Percentiles rank a stretch among this genome's conserved stretches.
phyloP scores from a whole-genome alignment of 768 basidiomycete species.

The Scleroderma bovista region DNA sequence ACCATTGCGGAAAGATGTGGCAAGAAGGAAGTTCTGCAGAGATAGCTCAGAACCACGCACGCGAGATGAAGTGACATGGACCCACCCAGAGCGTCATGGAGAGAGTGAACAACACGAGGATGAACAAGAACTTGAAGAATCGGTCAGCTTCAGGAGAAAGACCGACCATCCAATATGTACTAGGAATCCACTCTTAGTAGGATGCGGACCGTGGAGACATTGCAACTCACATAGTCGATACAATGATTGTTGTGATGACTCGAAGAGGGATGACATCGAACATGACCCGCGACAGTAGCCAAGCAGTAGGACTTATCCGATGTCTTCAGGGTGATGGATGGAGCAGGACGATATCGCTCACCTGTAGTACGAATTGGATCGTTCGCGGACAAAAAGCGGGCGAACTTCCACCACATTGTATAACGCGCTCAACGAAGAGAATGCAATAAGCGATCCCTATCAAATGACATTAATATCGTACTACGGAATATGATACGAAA shows the following conservation, averaged over 20 bases:
- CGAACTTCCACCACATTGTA: slow-evolving; percentile 83
- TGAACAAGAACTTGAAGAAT: slow-evolving; percentile 94
- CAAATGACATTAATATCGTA: slow-evolving; percentile 5
- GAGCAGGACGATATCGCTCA: slow-evolving; percentile 20
- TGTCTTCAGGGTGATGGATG: not conserved
- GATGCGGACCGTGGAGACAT: not conserved
- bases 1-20: slow-evolving; percentile 75
- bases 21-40: slow-evolving; percentile 84
- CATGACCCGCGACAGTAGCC: slow-evolving; percentile 82
- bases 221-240: slow-evolving; percentile 68
- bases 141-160: slow-evolving; percentile 68
- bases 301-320: slow-evolving; percentile 67
- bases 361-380: slow-evolving; percentile 85
- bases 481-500: not conserved
- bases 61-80: slow-evolving; percentile 6
- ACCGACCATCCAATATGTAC: slow-evolving; percentile 96
- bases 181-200: slow-evolving; percentile 22
- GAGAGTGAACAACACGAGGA: slow-evolving; percentile 79
- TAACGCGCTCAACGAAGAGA: slow-evolving; percentile 84
- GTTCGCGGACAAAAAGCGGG: slow-evolving; percentile 84
- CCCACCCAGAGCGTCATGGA: slow-evolving; percentile 83
- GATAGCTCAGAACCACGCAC: not conserved
- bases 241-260: slow-evolving; percentile 82
- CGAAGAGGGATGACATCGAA: slow-evolving; percentile 90
- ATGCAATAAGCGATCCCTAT: slow-evolving; percentile 85